phyloP scores from a whole-genome alignment of 176 grass and related monocot genomes.

The Oryza nivara region DNA sequence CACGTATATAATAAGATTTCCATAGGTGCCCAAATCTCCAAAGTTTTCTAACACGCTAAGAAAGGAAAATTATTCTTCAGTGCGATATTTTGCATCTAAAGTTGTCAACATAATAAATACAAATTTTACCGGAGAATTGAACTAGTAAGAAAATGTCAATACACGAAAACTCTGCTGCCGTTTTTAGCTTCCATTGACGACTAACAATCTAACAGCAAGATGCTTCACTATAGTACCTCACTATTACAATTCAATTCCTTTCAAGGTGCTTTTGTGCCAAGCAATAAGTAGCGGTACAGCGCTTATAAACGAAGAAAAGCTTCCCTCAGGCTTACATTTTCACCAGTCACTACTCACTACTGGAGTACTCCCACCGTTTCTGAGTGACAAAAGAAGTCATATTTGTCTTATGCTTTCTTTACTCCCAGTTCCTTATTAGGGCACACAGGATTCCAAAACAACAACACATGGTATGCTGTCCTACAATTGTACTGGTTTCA shows the following conservation, averaged over 20 bases:
- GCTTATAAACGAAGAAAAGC: background rate
- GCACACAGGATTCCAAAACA: constrained; percentile 19
- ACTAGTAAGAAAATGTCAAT: background rate
- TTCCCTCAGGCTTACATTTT: background rate
- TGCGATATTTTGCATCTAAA: background rate
- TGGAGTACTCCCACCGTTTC: background rate
- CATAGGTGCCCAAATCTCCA: background rate
- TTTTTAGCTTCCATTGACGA: background rate
- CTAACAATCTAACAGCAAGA: background rate
- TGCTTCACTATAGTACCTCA: background rate
- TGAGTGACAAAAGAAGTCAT: background rate
- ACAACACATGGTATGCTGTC: background rate
- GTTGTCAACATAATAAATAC: background rate
- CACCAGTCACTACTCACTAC: background rate
- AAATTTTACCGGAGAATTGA: background rate
- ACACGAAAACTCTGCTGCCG: background rate
- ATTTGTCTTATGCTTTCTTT: background rate
- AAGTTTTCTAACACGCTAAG: background rate
- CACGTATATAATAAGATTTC: background rate
- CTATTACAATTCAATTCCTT: constrained; percentile 10
- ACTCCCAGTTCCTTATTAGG: background rate
- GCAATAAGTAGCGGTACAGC: too few species aligned
- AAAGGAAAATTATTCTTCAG: background rate
- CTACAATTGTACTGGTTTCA: background rate
- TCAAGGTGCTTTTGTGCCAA: background rate